Percentiles rank a stretch among this genome's conserved stretches.
Conservation (phyloP, 768 basidiomycete genomes). For the Pleurotus giganteus region DNA sequence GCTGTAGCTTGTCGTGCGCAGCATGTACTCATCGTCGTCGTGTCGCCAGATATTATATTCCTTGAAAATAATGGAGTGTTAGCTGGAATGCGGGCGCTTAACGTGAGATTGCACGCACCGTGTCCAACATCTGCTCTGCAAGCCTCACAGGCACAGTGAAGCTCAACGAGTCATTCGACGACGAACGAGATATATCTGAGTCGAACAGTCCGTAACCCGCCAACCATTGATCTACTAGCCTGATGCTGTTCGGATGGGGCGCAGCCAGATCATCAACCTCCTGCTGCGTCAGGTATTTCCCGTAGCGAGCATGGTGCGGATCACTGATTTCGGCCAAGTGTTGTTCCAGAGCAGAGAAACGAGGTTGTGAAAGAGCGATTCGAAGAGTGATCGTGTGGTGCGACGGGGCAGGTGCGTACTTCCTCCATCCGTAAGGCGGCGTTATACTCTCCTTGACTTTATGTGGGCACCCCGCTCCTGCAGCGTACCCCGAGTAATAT, state of each 20-base stretch:
- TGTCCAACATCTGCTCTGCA: conserved; percentile 71
- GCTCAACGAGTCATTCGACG: conserved; percentile 70
- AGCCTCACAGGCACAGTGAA: conserved; percentile 53
- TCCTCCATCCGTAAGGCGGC: conserved; percentile 48
- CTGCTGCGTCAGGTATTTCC: conserved; percentile 58
- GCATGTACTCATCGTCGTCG: conserved; percentile 46
- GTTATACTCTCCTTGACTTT: conserved; percentile 48
- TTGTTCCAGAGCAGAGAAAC: conserved; percentile 47
- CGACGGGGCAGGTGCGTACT: conserved; percentile 37
- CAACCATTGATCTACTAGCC: conserved; percentile 62
- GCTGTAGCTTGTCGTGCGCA: conserved; percentile 70
- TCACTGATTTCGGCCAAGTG: conserved; percentile 59
- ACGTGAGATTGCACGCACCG: conserved; percentile 39
- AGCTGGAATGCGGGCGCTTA: background rate
- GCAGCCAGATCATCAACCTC: conserved; percentile 62
- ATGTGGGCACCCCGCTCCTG: conserved; percentile 1
- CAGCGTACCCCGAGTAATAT: background rate
- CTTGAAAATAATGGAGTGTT: conserved; percentile 26
- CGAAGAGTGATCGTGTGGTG: conserved; percentile 51
- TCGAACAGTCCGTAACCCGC: conserved; percentile 50
- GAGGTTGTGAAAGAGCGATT: conserved; percentile 54
- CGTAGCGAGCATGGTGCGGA: conserved; percentile 52
- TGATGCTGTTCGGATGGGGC: conserved; percentile 51
- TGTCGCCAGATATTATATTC: conserved; percentile 66
- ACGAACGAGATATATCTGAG: conserved; percentile 48